phyloP scores from a whole-genome alignment of 1,284 basidiomycete genomes.

The Rhodotorula sp. region DNA sequence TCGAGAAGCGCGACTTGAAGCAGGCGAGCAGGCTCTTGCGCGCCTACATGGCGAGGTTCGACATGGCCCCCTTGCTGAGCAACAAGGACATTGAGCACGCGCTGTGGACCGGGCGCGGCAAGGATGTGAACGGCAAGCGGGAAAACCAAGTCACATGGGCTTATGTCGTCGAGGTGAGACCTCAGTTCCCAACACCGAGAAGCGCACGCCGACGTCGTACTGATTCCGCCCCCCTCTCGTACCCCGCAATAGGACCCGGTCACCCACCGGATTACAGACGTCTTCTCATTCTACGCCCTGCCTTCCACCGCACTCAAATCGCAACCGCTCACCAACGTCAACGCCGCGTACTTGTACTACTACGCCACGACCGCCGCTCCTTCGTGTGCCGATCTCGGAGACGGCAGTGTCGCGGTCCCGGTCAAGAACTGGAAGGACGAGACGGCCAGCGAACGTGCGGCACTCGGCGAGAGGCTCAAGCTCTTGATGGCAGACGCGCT shows the following conservation, averaged over 20 bases:
- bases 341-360: slow-evolving; percentile 92
- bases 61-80: slow-evolving; percentile 74
- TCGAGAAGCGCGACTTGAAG: slow-evolving; percentile 74
- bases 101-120: slow-evolving; percentile 79
- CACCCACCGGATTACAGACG: slow-evolving; percentile 84
- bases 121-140: slow-evolving; percentile 53
- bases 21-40: slow-evolving; percentile 72
- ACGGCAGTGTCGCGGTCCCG: slow-evolving; percentile 30
- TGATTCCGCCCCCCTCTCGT: background rate
- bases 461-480: slow-evolving; percentile 68
- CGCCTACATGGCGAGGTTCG: slow-evolving; percentile 81
- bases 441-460: slow-evolving; percentile 60
- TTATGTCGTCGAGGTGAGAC: slow-evolving; percentile 86
- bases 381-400: slow-evolving; percentile 36
- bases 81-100: slow-evolving; percentile 83
- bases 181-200: no score
- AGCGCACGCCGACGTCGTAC: background rate
- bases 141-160: slow-evolving; percentile 88
- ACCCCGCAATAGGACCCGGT: slow-evolving; percentile 61
- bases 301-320: slow-evolving; percentile 82
- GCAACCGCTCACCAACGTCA: slow-evolving; percentile 60
- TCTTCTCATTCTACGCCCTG: slow-evolving; percentile 95
- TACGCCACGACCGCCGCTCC: slow-evolving; percentile 61
- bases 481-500: slow-evolving; percentile 58
- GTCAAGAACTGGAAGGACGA: slow-evolving; percentile 50